Conservation (phyloP, 2,329 filamentous ascomycete genomes). For the Ophiostoma australiae region DNA sequence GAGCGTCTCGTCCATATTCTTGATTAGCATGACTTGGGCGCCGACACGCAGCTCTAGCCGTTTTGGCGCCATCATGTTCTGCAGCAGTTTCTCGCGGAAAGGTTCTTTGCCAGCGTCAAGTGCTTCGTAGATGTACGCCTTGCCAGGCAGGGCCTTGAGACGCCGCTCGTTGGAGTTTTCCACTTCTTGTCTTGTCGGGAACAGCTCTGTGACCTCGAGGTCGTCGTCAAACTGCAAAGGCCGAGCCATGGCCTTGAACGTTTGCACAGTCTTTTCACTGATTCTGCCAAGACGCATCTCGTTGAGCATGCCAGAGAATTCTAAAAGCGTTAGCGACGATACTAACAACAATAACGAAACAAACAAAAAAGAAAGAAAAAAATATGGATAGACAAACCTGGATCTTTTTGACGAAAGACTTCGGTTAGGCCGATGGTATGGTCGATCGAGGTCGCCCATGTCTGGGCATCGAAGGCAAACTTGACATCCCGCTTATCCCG, state of each 20-base stretch:
- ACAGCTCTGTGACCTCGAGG: constrained; percentile 82
- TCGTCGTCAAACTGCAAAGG: constrained; percentile 68
- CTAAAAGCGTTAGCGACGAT: constrained; percentile 35
- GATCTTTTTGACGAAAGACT: constrained; percentile 92
- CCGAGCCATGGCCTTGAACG: constrained; percentile 69
- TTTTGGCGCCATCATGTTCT: constrained; percentile 91
- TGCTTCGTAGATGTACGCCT: constrained; percentile 64
- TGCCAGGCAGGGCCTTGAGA: constrained; percentile 66
- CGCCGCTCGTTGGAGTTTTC: constrained; percentile 76
- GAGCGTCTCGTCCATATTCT: constrained; percentile 89
- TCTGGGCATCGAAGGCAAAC: constrained; percentile 88
- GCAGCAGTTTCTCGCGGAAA: constrained; percentile 69
- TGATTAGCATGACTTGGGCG: constrained; percentile 99
- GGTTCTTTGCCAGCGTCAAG: constrained; percentile 68
- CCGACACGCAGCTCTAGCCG: constrained; percentile 77
- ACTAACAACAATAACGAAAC: too few species aligned
- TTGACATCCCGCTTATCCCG: constrained; percentile 63
- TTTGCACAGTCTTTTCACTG: constrained; percentile 65
- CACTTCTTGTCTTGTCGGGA: constrained; percentile 85
- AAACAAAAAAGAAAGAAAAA: background rate
- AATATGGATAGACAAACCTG: constrained; percentile 39
- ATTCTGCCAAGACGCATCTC: constrained; percentile 91
- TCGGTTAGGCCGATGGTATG: constrained; percentile 94
- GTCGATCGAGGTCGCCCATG: constrained; percentile 88
- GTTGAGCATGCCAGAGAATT: constrained; percentile 92